Conservation (phyloP, 352 stramenopile genomes). For the Plasmopara halstedii region DNA sequence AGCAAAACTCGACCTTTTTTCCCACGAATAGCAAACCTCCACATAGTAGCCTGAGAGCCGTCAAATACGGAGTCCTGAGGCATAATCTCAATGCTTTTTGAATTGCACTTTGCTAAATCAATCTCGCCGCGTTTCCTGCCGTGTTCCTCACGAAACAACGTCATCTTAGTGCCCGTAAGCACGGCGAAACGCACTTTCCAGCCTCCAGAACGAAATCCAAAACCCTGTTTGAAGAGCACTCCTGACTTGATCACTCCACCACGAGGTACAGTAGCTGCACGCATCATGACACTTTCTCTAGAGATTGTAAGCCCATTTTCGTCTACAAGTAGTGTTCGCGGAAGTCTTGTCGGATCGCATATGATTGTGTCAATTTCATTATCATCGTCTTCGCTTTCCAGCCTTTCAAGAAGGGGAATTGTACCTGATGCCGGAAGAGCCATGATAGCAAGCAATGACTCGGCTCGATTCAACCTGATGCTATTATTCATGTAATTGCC, state of each 20-base stretch:
- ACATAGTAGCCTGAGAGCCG: slow-evolving; percentile 66
- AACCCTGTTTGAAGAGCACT: slow-evolving; percentile 70
- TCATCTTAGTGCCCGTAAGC: slow-evolving; percentile 59
- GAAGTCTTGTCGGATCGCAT: slow-evolving; percentile 41
- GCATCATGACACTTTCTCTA: slow-evolving; percentile 40
- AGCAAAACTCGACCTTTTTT: slow-evolving; percentile 60
- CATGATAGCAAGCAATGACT: slow-evolving; percentile 24
- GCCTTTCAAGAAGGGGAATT: slow-evolving; percentile 37
- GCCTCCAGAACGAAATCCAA: slow-evolving; percentile 38
- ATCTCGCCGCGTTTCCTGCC: slow-evolving; percentile 63
- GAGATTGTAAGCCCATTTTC: slow-evolving; percentile 57
- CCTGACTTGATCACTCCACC: slow-evolving; percentile 57
- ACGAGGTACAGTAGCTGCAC: slow-evolving; percentile 28
- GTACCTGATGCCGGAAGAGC: slow-evolving; percentile 27
- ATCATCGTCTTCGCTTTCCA: slow-evolving; percentile 38
- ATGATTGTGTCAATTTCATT: slow-evolving; percentile 60
- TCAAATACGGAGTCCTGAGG: slow-evolving; percentile 74
- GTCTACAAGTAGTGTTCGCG: slow-evolving; percentile 58
- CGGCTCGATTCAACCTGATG: slow-evolving; percentile 18
- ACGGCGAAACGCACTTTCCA: slow-evolving; percentile 77
- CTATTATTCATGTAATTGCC: slow-evolving; percentile 3
- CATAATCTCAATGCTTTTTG: slow-evolving; percentile 78
- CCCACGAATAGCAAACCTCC: slow-evolving; percentile 66
- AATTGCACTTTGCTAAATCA: slow-evolving; percentile 53
- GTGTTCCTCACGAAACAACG: slow-evolving; percentile 65